These are phyloP conservation scores for Larix kaempferi DNA, from an alignment of 75 land plant genomes.

Conservation along the genomic window DNA sequence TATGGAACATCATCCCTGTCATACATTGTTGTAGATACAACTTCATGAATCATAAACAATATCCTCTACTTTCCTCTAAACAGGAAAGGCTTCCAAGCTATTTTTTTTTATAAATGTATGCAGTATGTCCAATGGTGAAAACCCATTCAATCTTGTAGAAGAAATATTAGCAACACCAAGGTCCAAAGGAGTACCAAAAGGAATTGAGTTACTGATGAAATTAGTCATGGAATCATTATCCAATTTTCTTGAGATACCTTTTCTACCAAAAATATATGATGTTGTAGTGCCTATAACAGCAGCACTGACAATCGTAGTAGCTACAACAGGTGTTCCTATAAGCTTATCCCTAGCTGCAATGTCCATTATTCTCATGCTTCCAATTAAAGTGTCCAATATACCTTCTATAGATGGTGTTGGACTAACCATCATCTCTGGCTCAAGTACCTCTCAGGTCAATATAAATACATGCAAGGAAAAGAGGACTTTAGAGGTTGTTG, in stretches of 20 bases:
- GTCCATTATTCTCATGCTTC: constrained; percentile 75
- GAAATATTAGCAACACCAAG: constrained; percentile 64
- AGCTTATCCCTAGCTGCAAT: constrained; percentile 88
- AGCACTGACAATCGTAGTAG: constrained; percentile 46
- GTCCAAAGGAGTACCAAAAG: constrained; percentile 74
- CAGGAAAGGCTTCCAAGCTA: constrained; percentile 97
- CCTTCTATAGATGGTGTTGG: constrained; percentile 81
- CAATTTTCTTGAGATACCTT: constrained; percentile 43
- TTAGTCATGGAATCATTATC: constrained; percentile 78
- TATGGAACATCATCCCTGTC: constrained; percentile 94
- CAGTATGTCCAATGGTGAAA: too few species aligned
- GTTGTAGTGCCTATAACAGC: constrained; percentile 47
- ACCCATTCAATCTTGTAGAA: constrained; percentile 63
- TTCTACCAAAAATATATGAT: constrained; percentile 42
- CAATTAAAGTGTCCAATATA: constrained; percentile 82
- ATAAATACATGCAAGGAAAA: too few species aligned
- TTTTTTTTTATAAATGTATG: constrained; percentile 68
- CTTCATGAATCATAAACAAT: constrained; percentile 71
- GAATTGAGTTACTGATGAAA: constrained; percentile 64
- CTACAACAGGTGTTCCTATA: constrained; percentile 65
- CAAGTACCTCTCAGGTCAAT: constrained; percentile 65
- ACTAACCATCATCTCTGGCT: constrained; percentile 80
- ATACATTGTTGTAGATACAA: constrained; percentile 82
- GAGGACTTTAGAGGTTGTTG: constrained; percentile 46
- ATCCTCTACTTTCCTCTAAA: constrained; percentile 85